A percentile compares a stretch with the other conserved stretches of the same genome.
phyloP scores from a whole-genome alignment of 495 filamentous ascomycete species.

The Stereocaulon alpinum region DNA sequence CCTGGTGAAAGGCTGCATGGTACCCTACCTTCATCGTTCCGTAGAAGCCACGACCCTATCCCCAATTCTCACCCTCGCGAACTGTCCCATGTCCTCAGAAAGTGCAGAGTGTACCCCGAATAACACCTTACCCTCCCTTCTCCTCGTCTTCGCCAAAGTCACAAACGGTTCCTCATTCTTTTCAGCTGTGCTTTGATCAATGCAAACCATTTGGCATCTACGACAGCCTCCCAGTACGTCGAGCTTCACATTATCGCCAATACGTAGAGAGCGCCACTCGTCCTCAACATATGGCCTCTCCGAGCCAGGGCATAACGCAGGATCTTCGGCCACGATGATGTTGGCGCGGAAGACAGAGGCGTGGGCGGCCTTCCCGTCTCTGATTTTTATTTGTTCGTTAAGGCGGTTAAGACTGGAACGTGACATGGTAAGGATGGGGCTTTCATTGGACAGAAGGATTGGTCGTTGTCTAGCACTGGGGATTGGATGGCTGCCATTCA shows the following conservation, averaged over 20 bases:
- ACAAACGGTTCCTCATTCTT: slow-evolving; percentile 78
- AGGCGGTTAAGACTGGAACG: slow-evolving; percentile 67
- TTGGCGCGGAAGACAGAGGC: slow-evolving; percentile 64
- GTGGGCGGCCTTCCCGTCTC: slow-evolving; percentile 38
- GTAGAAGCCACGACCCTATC: slow-evolving; percentile 15
- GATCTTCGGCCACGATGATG: slow-evolving; percentile 48
- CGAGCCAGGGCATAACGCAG: slow-evolving; percentile 26
- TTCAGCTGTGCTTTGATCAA: slow-evolving; percentile 72
- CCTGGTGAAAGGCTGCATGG: no score
- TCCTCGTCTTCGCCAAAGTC: slow-evolving; percentile 75
- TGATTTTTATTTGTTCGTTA: slow-evolving; percentile 19
- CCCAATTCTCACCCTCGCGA: slow-evolving; percentile 14
- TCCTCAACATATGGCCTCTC: slow-evolving; percentile 50
- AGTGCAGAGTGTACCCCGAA: slow-evolving; percentile 70
- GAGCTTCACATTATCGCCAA: slow-evolving; percentile 37
- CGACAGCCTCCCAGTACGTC: slow-evolving; percentile 73
- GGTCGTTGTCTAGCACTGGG: slow-evolving; percentile 34
- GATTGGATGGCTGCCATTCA: slow-evolving; percentile 30
- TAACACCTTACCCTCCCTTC: slow-evolving; percentile 68
- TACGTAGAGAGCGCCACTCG: slow-evolving; percentile 32
- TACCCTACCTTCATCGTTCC: no score
- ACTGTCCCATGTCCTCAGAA: slow-evolving; percentile 9
- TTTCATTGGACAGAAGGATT: slow-evolving; percentile 82
- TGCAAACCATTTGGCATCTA: slow-evolving; percentile 90
- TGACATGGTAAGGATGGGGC: slow-evolving; percentile 77